Evolutionary conservation across 1,139 yeast genomes (phyloP).

Genomic region (Geotrichum macrosporum): DNA sequence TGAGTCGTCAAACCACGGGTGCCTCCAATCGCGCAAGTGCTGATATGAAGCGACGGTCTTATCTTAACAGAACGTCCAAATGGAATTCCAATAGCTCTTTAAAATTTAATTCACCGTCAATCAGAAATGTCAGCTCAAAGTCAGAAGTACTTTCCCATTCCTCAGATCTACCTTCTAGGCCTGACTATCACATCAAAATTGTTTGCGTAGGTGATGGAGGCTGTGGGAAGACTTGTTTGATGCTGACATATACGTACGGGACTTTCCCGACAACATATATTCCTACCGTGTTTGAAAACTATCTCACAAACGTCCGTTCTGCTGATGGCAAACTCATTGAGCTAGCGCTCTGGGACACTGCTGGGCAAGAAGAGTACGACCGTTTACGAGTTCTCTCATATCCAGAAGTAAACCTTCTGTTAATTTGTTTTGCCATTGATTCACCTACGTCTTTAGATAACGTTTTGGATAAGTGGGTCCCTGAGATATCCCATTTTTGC

Average conservation of each 20-base stretch:
- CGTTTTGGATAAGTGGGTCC: conserved; percentile 78
- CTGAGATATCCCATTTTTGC: conserved; percentile 80
- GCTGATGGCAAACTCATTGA: conserved; percentile 58
- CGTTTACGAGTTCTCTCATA: conserved; percentile 77
- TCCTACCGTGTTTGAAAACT: conserved; percentile 89
- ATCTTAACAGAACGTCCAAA: conserved; percentile 7
- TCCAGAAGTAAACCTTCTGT: conserved; percentile 71
- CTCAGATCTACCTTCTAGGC: conserved; percentile 1
- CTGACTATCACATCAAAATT: conserved; percentile 42
- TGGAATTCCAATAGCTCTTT: conserved; percentile 9
- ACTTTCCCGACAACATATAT: conserved; percentile 70
- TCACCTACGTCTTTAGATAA: conserved; percentile 61
- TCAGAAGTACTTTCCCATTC: no score
- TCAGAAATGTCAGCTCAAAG: neutral
- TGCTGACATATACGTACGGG: conserved; percentile 77
- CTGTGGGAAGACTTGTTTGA: conserved; percentile 85
- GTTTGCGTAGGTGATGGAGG: conserved; percentile 90
- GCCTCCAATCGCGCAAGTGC: neutral
- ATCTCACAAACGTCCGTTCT: conserved; percentile 59
- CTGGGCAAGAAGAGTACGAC: conserved; percentile 91
- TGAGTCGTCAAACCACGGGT: conserved; percentile 5
- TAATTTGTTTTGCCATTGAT: conserved; percentile 73
- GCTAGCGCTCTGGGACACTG: conserved; percentile 87
- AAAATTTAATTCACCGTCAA: neutral
- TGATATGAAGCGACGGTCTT: conserved; percentile 3